Evolutionary conservation across 208 protist genomes (phyloP).

Genomic region (Endotrypanum monterogeii): DNA sequence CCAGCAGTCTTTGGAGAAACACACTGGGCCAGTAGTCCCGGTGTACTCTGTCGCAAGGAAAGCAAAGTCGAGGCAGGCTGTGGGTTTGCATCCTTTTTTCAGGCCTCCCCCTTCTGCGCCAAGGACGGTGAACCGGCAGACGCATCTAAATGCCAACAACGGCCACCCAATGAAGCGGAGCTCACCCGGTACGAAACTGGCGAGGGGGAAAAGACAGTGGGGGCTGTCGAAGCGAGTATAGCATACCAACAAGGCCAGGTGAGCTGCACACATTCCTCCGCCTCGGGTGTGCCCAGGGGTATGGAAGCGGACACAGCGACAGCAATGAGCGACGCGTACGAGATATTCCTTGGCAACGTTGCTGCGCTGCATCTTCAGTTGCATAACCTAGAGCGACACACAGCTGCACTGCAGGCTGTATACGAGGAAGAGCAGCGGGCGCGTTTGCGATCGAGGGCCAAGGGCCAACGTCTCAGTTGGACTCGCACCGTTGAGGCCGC

Average conservation of each 20-base stretch:
- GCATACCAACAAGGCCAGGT: neutral
- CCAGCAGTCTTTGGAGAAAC: neutral
- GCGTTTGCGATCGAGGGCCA: slow-evolving; percentile 15
- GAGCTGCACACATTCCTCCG: neutral
- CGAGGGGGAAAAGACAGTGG: neutral
- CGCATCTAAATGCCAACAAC: neutral
- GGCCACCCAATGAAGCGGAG: neutral
- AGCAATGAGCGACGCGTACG: slow-evolving; percentile 7
- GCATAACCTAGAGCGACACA: slow-evolving; percentile 11
- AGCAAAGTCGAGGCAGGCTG: neutral
- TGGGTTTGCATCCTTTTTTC: neutral
- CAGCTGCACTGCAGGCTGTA: slow-evolving; percentile 5
- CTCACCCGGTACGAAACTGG: neutral
- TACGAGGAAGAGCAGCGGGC: slow-evolving; percentile 23
- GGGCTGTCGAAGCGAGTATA: neutral
- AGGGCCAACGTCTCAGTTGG: slow-evolving; percentile 29
- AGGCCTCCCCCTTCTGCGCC: neutral
- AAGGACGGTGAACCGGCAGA: slow-evolving; percentile 6
- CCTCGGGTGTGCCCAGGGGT: neutral
- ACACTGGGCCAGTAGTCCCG: neutral
- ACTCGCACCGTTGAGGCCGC: slow-evolving; percentile 31
- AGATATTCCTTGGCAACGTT: slow-evolving; percentile 13
- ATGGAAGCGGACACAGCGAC: neutral
- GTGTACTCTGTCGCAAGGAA: neutral
- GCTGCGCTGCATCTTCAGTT: slow-evolving; percentile 16